Percentiles rank a stretch among this genome's conserved stretches.
These are phyloP conservation scores for Saccharomyces hybrid DNA, from an alignment of 1,139 yeast species.

Conservation along the genomic window DNA sequence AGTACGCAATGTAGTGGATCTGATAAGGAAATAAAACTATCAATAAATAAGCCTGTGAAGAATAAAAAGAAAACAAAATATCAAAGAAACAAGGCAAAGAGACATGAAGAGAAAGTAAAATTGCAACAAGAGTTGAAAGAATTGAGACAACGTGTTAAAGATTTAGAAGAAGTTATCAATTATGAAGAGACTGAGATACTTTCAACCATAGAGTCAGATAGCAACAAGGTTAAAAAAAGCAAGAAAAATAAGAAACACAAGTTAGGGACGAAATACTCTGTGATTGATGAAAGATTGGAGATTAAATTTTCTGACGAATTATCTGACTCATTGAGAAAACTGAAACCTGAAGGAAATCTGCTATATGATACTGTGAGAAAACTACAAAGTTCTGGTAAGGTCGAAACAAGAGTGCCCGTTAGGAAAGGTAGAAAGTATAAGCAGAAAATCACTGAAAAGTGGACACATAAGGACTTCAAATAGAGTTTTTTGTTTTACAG, in stretches of 20 bases:
- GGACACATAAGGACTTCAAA: slow-evolving; percentile 87
- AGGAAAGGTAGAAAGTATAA: slow-evolving; percentile 58
- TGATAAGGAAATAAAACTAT: slow-evolving; percentile 38
- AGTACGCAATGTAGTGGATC: slow-evolving; percentile 13
- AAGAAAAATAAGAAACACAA: slow-evolving; percentile 35
- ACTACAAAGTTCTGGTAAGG: slow-evolving; percentile 75
- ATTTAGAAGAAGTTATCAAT: slow-evolving; percentile 43
- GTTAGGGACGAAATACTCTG: slow-evolving; percentile 47
- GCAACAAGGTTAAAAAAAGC: slow-evolving; percentile 21
- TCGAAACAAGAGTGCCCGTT: slow-evolving; percentile 76
- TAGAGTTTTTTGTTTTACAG: slow-evolving; percentile 28
- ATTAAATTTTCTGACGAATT: slow-evolving; percentile 86
- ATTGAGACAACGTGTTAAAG: slow-evolving; percentile 48
- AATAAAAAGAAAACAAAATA: slow-evolving; percentile 69
- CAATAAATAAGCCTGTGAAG: slow-evolving; percentile 65
- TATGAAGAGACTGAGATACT: slow-evolving; percentile 42
- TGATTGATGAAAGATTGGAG: slow-evolving; percentile 63
- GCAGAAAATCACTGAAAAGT: slow-evolving; percentile 77
- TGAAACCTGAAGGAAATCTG: slow-evolving; percentile 87
- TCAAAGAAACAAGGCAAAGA: slow-evolving; percentile 64
- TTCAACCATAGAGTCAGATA: slow-evolving; percentile 24
- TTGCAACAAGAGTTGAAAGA: slow-evolving; percentile 53
- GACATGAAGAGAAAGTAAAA: slow-evolving; percentile 53
- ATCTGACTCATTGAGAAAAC: slow-evolving; percentile 71
- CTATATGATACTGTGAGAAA: slow-evolving; percentile 75